Percentiles rank a stretch among this genome's conserved stretches.
Conservation (phyloP, 2,329 filamentous ascomycete genomes). For the Curvularia eragrostidis region DNA sequence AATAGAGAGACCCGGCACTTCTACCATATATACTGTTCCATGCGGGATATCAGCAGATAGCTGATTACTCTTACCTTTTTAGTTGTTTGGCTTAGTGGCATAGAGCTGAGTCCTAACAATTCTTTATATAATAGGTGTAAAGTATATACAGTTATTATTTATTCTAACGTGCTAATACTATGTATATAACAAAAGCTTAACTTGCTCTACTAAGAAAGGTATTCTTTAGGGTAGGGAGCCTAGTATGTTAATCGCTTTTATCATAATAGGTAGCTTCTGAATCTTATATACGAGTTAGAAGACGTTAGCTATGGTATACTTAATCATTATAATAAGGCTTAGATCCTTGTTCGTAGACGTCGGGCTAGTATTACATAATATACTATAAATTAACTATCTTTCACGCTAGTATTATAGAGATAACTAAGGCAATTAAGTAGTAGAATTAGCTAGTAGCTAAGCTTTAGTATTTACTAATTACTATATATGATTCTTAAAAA, state of each 20-base stretch:
- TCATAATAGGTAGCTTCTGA: not conserved
- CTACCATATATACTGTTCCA: too few relatives aligned
- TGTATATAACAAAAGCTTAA: not conserved
- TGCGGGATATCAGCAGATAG: too few relatives aligned
- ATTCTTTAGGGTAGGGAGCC: not conserved
- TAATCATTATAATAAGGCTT: not conserved
- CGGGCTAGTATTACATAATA: too few relatives aligned
- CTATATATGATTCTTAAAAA: conserved; percentile 64
- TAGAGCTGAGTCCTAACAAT: too few relatives aligned
- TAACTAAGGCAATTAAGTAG: conserved; percentile 58
- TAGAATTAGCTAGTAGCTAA: conserved; percentile 54
- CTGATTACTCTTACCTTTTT: too few relatives aligned
- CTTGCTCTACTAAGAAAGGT: not conserved
- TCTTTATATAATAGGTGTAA: not conserved
- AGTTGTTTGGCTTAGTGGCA: not conserved
- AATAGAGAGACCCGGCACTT: too few relatives aligned
- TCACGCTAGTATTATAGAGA: conserved; percentile 64
- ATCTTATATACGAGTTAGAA: not conserved
- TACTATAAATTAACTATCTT: too few relatives aligned
- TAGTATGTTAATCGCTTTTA: not conserved
- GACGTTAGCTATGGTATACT: not conserved
- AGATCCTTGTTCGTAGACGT: not conserved
- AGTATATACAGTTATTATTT: not conserved
- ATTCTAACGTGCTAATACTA: not conserved
- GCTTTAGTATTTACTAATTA: conserved; percentile 57